A percentile compares a stretch with the other conserved stretches of the same genome.
Conservation (phyloP, 768 basidiomycete genomes). For the Lepiota brunneoincarnata region DNA sequence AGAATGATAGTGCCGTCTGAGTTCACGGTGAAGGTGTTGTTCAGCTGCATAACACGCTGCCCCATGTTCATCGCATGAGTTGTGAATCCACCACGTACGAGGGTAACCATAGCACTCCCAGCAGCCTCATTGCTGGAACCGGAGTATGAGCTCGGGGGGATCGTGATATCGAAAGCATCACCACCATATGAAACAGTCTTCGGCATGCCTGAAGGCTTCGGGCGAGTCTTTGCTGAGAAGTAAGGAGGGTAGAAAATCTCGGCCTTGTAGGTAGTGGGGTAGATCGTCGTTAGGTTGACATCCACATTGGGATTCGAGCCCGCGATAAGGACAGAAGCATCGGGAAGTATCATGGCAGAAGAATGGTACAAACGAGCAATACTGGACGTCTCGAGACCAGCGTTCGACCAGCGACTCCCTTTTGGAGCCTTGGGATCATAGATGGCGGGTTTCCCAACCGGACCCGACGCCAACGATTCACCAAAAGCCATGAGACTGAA, state of each 20-base stretch:
- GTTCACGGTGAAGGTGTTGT: slow-evolving; percentile 82
- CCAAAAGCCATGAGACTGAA: slow-evolving; percentile 61
- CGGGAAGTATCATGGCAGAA: slow-evolving; percentile 86
- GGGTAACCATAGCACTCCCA: slow-evolving; percentile 68
- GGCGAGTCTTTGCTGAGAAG: slow-evolving; percentile 68
- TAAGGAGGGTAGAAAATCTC: slow-evolving; percentile 94
- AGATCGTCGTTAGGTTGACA: slow-evolving; percentile 56
- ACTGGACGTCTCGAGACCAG: slow-evolving; percentile 54
- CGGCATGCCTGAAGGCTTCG: slow-evolving; percentile 68
- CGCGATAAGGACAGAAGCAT: slow-evolving; percentile 81
- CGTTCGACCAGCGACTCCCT: slow-evolving; percentile 74
- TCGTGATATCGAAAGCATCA: slow-evolving; percentile 66
- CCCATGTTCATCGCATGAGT: slow-evolving; percentile 91
- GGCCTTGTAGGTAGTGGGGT: slow-evolving; percentile 75
- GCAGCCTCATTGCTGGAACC: slow-evolving; percentile 70
- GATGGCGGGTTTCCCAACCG: slow-evolving; percentile 72
- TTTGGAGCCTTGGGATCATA: slow-evolving; percentile 74
- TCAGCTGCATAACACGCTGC: slow-evolving; percentile 76
- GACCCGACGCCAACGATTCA: slow-evolving; percentile 76
- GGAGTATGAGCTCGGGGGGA: slow-evolving; percentile 65
- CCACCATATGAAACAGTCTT: slow-evolving; percentile 82
- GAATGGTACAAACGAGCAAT: slow-evolving; percentile 92
- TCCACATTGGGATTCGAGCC: slow-evolving; percentile 95
- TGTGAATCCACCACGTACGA: slow-evolving; percentile 84
- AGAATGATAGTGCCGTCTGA: slow-evolving; percentile 78